phyloP scores from a whole-genome alignment of 2,329 filamentous ascomycete genomes.

The Tolypocladium cylindrosporum region DNA sequence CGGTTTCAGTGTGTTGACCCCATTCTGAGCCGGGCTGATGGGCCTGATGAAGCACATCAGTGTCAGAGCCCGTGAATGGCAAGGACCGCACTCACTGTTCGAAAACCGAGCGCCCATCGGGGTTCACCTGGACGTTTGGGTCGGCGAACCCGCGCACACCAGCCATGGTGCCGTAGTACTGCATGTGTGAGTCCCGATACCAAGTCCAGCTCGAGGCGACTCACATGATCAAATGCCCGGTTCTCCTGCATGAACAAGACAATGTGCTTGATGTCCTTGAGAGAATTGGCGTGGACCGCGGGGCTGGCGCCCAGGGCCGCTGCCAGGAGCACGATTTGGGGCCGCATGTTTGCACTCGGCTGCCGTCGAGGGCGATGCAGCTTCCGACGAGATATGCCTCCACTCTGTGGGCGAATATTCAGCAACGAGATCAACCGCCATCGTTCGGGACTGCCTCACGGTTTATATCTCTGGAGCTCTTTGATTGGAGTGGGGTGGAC shows the following conservation, averaged over 20 bases:
- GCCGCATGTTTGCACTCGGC: background rate
- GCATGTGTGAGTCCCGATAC: background rate
- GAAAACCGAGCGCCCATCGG: constrained; percentile 31
- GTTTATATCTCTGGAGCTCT: background rate
- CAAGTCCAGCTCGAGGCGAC: constrained; percentile 1
- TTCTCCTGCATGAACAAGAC: constrained; percentile 47
- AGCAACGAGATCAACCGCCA: background rate
- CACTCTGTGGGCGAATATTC: background rate
- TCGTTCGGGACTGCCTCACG: background rate
- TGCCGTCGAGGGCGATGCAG: background rate
- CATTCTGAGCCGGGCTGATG: constrained; percentile 22
- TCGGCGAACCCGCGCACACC: constrained; percentile 45
- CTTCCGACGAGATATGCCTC: background rate
- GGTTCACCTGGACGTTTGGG: constrained; percentile 15
- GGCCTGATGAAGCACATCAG: background rate
- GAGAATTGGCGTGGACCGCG: constrained; percentile 21
- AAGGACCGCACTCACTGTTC: constrained; percentile 30
- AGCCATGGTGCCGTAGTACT: constrained; percentile 46
- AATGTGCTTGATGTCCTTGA: constrained; percentile 44
- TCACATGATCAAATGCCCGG: constrained; percentile 20
- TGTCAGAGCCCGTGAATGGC: background rate
- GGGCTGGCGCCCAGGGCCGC: constrained; percentile 8
- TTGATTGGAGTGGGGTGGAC: background rate
- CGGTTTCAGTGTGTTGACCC: constrained; percentile 36
- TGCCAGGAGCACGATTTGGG: background rate